These are phyloP conservation scores for Pseudocercospora vitis DNA, from an alignment of 2,329 filamentous ascomycete genomes.

Conservation along the genomic window DNA sequence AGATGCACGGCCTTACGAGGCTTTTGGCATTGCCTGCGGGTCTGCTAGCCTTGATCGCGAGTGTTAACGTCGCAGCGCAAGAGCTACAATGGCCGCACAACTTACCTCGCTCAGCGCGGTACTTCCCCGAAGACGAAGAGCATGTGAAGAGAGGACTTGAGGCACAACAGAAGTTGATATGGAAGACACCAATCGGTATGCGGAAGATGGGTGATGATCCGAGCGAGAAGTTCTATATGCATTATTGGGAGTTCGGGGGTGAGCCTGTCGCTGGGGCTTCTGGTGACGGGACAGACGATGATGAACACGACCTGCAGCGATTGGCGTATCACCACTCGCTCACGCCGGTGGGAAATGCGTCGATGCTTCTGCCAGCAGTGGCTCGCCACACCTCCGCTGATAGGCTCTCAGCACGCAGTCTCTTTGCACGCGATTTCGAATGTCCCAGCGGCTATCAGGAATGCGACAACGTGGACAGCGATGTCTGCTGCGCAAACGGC, in stretches of 20 bases:
- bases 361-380: slow-evolving; percentile 45
- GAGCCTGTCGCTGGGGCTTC: slow-evolving; percentile 5
- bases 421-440: slow-evolving; percentile 57
- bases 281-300: slow-evolving; percentile 1
- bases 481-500: slow-evolving; percentile 70
- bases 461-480: slow-evolving; percentile 65
- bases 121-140: slow-evolving; percentile 50
- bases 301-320: slow-evolving; percentile 1
- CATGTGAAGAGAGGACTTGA: slow-evolving; percentile 45
- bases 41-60: slow-evolving; percentile 27
- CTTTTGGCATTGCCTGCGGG: slow-evolving; percentile 32
- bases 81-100: slow-evolving; percentile 49
- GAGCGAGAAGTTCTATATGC: slow-evolving; percentile 70
- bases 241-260: slow-evolving; percentile 58
- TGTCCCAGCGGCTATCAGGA: slow-evolving; percentile 67
- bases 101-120: slow-evolving; percentile 47
- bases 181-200: slow-evolving; percentile 59
- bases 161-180: slow-evolving; percentile 42
- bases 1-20: slow-evolving; percentile 27
- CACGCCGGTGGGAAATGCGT: slow-evolving; percentile 10
- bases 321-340: slow-evolving; percentile 10
- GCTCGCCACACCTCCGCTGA: slow-evolving; percentile 50
- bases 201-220: slow-evolving; percentile 71
- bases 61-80: slow-evolving; percentile 16
- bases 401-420: slow-evolving; percentile 33